Evolutionary conservation across 2,329 filamentous ascomycete species (phyloP).

Genomic region (Colletotrichum brevisporum): DNA sequence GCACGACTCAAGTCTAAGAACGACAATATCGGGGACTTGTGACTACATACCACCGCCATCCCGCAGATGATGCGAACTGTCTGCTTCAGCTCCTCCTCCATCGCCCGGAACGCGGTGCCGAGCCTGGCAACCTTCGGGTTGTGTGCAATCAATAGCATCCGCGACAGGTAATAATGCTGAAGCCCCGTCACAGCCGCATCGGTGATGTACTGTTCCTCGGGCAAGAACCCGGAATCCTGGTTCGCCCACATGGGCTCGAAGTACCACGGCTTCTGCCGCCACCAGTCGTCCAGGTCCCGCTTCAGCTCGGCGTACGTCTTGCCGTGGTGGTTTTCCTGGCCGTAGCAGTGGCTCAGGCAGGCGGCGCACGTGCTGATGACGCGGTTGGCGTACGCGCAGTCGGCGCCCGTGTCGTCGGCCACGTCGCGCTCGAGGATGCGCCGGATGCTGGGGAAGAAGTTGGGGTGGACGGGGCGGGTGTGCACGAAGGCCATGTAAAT

Average conservation of each 20-base stretch:
- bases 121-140: conserved; percentile 47
- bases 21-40: no score
- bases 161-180: conserved; percentile 47
- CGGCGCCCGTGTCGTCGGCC: conserved; percentile 9
- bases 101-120: conserved; percentile 44
- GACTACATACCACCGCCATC: conserved; percentile 45
- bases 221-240: conserved; percentile 42
- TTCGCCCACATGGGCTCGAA: conserved; percentile 42
- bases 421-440: conserved; percentile 44
- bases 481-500: conserved; percentile 50
- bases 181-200: conserved; percentile 48
- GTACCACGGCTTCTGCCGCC: conserved; percentile 47
- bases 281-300: conserved; percentile 47
- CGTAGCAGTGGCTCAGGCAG: conserved; percentile 49
- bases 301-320: conserved; percentile 43
- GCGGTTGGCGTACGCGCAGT: conserved; percentile 46
- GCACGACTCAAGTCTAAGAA: not conserved
- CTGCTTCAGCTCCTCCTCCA: conserved; percentile 48
- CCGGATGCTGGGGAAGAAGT: conserved; percentile 42
- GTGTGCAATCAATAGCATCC: conserved; percentile 47
- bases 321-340: conserved; percentile 45
- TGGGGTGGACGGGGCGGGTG: conserved; percentile 47
- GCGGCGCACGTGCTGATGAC: conserved; percentile 47
- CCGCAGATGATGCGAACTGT: conserved; percentile 47
- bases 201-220: conserved; percentile 46